Evolutionary conservation across 1,139 yeast genomes (phyloP), one percentile per base, ranked within the genome.

Genomic region (Suhomyces bribrorum): DNA sequence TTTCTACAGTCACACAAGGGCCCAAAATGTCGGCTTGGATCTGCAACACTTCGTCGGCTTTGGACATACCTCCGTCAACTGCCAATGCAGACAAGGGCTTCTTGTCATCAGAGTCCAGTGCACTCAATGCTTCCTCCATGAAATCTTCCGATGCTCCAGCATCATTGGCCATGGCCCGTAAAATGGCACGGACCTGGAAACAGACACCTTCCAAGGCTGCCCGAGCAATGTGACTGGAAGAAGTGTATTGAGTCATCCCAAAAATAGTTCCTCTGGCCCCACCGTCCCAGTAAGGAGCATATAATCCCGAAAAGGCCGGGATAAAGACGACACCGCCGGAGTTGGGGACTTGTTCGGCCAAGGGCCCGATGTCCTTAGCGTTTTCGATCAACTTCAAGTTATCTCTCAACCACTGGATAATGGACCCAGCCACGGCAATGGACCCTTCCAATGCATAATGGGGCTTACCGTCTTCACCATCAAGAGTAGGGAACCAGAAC

Each of bases 191-290:
- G 15, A 92, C 92, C 69, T 90, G 97, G 75, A 78, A 90, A 64
- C 97, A 89, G 33, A 89, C 94, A 48, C 97, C 97, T 62, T 90
- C 97, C 44, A 90, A 75, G 5, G 96, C 96, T 5, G 97, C 97
- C 50, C 96, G 78, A 11, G 95, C 95, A 56, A 90, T 81, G 64
- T 90, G 97, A 29, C 89, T 79, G 24, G 94, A 82, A 13, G 86
- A 77, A 25, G 96, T 85, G 65, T 81, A 88, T 59, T 88, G 95
- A 5, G 96, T 87, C 73, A 90, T 78, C 33, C 97, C 97, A 59
- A 88, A 82, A 37, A 90, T 86, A 31, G 96, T 83, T 43, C 97
- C 97, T 54, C 96, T 80, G 7, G 96, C 90, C 37, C 87, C 88
- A 14, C 94, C 79, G 56, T 87, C 88, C 97, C 97, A 90, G 69